Conservation (phyloP, 306 rosid genomes). For the Malus orientalis region DNA sequence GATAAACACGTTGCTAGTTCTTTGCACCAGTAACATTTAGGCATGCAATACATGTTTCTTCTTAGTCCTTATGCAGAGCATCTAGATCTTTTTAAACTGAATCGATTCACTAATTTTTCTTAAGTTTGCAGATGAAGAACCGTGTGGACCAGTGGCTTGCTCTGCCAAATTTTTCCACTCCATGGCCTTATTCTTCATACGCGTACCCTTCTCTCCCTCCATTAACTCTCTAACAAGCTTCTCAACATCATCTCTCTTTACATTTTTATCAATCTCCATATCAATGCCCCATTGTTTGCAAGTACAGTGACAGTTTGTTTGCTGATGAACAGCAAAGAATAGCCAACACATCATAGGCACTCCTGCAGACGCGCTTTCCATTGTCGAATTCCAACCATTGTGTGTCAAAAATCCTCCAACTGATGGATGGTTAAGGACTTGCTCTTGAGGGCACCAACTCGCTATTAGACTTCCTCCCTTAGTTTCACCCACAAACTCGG, state of each 20-base stretch:
- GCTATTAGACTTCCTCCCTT: slow-evolving; percentile 1
- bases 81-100: not conserved
- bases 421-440: slow-evolving; percentile 12
- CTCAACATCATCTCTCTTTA: not conserved
- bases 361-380: not conserved
- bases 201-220: not conserved
- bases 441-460: slow-evolving; percentile 15
- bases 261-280: not conserved
- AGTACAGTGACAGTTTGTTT: not conserved
- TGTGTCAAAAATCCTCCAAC: slow-evolving; percentile 11
- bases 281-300: not conserved
- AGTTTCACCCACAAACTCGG: not conserved
- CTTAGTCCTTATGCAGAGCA: no score
- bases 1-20: no score
- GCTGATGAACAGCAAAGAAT: not conserved
- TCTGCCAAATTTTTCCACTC: not conserved
- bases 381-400: not conserved
- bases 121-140: not conserved
- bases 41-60: no score
- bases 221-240: not conserved
- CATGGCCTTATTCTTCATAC: no score
- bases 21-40: no score
- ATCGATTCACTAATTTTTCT: not conserved
- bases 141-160: not conserved
- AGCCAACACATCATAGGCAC: slow-evolving; percentile 2